A percentile compares a stretch with the other conserved stretches of the same genome.
Evolutionary conservation across 306 rosid species (phyloP).

Genomic region (Trifolium fragiferum): DNA sequence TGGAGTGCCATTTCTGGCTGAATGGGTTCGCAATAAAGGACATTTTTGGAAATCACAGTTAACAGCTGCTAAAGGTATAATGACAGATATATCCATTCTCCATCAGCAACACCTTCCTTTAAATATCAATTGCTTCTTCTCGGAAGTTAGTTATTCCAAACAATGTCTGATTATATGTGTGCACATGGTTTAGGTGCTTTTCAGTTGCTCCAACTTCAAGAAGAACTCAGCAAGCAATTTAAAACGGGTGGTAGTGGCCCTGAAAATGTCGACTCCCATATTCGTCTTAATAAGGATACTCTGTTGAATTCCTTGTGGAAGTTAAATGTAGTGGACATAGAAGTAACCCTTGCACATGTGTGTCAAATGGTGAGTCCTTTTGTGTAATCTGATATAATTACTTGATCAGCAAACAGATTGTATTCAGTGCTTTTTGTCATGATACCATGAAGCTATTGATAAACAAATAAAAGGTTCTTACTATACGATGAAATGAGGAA

Average conservation of each 20-base stretch:
- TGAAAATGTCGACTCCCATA: slow-evolving; percentile 69
- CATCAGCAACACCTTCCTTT: slow-evolving; percentile 16
- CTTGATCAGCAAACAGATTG: slow-evolving; percentile 34
- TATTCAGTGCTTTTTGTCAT: slow-evolving; percentile 1
- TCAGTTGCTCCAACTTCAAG: slow-evolving; percentile 85
- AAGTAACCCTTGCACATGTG: slow-evolving; percentile 84
- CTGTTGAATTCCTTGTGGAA: slow-evolving; percentile 86
- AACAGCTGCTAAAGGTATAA: slow-evolving; percentile 86
- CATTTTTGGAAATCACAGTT: slow-evolving; percentile 93
- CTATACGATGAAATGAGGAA: background rate
- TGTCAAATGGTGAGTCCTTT: slow-evolving; percentile 85
- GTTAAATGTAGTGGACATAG: slow-evolving; percentile 91
- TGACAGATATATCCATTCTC: background rate
- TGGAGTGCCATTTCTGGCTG: slow-evolving; percentile 90
- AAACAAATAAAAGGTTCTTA: background rate
- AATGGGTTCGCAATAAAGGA: slow-evolving; percentile 93
- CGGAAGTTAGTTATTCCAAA: slow-evolving; percentile 8
- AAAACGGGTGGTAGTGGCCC: slow-evolving; percentile 62
- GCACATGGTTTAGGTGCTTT: slow-evolving; percentile 68
- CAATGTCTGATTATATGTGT: slow-evolving; percentile 37
- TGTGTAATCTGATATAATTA: background rate
- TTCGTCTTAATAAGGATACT: slow-evolving; percentile 73
- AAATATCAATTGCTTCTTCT: slow-evolving; percentile 26
- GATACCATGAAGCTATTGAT: slow-evolving; percentile 5
- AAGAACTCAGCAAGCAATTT: slow-evolving; percentile 67